Evolutionary conservation across 2,329 filamentous ascomycete species (phyloP).

Genomic region (Curvularia eragrostidis): DNA sequence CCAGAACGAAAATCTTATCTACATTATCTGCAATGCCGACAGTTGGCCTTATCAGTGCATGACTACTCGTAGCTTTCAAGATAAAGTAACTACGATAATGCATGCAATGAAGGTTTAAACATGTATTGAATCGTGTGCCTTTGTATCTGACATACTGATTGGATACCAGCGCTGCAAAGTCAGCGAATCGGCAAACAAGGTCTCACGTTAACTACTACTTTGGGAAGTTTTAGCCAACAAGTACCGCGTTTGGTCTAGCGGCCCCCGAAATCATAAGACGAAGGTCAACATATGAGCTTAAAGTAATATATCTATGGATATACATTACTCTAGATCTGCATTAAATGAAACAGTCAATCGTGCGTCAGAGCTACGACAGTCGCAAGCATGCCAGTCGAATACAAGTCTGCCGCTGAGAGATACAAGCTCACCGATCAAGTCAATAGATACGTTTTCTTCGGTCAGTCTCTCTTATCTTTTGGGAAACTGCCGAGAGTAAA

Average conservation of each 20-base stretch:
- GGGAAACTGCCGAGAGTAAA: background rate
- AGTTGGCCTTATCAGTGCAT: background rate
- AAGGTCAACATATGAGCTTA: background rate
- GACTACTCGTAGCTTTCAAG: background rate
- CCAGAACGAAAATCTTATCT: background rate
- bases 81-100: background rate
- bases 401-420: background rate
- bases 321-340: background rate
- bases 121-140: background rate
- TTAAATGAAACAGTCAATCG: background rate
- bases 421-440: conserved; percentile 1
- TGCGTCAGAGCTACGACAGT: background rate
- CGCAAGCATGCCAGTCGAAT: background rate
- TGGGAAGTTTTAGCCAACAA: conserved; percentile 1
- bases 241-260: background rate
- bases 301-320: background rate
- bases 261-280: background rate
- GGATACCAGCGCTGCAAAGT: background rate
- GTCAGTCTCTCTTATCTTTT: background rate
- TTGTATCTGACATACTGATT: background rate
- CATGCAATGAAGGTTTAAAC: background rate
- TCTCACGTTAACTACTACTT: background rate
- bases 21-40: background rate
- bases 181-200: background rate
- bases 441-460: background rate